A percentile compares a stretch with the other conserved stretches of the same genome.
Conservation (phyloP, 495 filamentous ascomycete species). For the Platismatia glauca region DNA sequence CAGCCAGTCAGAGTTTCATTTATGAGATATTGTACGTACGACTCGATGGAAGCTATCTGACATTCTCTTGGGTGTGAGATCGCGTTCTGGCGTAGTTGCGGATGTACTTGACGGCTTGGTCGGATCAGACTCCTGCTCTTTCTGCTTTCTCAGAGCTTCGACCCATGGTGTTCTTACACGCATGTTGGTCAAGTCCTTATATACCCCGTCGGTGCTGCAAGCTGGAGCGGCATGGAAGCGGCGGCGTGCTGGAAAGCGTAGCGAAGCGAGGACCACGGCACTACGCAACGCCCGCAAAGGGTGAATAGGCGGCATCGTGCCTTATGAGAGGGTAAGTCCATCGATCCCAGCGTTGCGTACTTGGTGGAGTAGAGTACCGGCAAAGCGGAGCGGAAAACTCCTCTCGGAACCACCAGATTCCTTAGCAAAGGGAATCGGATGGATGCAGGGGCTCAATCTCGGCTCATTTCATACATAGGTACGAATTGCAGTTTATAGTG, state of each 20-base stretch:
- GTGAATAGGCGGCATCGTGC: neutral
- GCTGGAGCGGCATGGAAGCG: constrained; percentile 12
- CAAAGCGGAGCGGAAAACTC: neutral
- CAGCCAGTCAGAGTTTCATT: neutral
- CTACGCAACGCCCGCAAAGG: neutral
- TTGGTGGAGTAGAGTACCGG: neutral
- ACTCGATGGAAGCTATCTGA: constrained; percentile 54
- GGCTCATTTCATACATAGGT: no score
- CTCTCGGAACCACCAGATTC: no score
- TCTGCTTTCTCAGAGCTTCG: constrained; percentile 50
- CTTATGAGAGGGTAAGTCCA: neutral
- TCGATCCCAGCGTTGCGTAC: neutral
- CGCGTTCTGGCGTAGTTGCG: constrained; percentile 33
- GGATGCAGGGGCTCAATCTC: no score
- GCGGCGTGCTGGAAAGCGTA: neutral
- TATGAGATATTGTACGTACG: constrained; percentile 32
- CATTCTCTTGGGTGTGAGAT: constrained; percentile 55
- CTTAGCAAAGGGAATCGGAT: no score
- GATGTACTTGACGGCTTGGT: constrained; percentile 24
- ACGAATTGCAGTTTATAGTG: no score
- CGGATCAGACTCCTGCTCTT: constrained; percentile 33
- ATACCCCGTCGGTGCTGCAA: constrained; percentile 41
- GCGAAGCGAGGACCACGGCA: neutral
- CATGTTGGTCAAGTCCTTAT: constrained; percentile 42
- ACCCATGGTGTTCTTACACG: constrained; percentile 62